phyloP scores from a whole-genome alignment of 352 stramenopile genomes.

The Pythium phragmitis region DNA sequence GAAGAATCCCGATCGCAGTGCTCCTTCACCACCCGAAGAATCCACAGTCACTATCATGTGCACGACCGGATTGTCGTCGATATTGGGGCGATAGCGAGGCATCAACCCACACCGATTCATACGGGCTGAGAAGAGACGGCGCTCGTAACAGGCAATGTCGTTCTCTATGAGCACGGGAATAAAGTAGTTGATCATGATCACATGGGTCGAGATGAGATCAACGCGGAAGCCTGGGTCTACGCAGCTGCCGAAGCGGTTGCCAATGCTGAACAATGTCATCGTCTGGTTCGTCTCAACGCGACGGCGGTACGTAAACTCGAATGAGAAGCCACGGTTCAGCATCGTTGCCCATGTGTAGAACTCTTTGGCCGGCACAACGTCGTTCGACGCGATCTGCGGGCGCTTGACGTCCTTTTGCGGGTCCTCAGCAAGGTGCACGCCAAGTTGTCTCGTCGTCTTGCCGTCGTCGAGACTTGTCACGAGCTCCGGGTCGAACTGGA shows the following conservation, averaged over 20 bases:
- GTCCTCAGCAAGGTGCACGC: slow-evolving; percentile 38
- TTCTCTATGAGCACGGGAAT: slow-evolving; percentile 41
- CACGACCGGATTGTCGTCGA: slow-evolving; percentile 50
- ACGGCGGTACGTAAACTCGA: slow-evolving; percentile 64
- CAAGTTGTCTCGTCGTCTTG: slow-evolving; percentile 38
- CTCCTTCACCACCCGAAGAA: slow-evolving; percentile 26
- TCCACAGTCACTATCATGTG: slow-evolving; percentile 61
- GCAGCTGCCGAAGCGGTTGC: slow-evolving; percentile 60
- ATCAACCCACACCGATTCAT: slow-evolving; percentile 35
- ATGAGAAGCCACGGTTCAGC: slow-evolving; percentile 38
- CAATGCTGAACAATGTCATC: slow-evolving; percentile 77
- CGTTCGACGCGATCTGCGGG: slow-evolving; percentile 52
- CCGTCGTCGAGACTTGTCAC: slow-evolving; percentile 42
- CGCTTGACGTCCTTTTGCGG: slow-evolving; percentile 31
- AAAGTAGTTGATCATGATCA: slow-evolving; percentile 65
- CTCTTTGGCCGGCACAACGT: slow-evolving; percentile 44
- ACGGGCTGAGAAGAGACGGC: slow-evolving; percentile 37
- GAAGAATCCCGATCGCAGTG: slow-evolving; percentile 47
- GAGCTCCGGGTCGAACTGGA: slow-evolving; percentile 47
- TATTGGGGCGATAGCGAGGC: slow-evolving; percentile 22
- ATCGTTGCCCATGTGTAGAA: slow-evolving; percentile 41
- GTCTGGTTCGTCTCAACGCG: slow-evolving; percentile 34
- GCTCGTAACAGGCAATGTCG: slow-evolving; percentile 50
- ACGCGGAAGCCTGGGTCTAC: slow-evolving; percentile 66
- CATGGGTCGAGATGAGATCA: slow-evolving; percentile 53